These are phyloP conservation scores for Ammopiptanthus mongolicus DNA, from an alignment of 306 rosid genomes.

Conservation along the genomic window DNA sequence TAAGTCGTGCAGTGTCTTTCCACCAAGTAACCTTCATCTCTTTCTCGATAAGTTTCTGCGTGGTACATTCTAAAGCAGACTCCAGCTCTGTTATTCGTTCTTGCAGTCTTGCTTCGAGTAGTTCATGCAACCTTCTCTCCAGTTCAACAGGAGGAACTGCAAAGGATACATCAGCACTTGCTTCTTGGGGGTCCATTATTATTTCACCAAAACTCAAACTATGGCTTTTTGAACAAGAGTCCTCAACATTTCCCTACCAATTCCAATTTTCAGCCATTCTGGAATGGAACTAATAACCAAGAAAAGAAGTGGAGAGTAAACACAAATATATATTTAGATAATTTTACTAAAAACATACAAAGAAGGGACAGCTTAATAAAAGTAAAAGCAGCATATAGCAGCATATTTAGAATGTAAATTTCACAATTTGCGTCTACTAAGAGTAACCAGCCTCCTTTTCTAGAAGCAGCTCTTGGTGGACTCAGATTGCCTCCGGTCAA, in stretches of 20 bases:
- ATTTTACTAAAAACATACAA: neutral
- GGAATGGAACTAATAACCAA: conserved; percentile 14
- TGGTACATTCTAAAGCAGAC: conserved; percentile 57
- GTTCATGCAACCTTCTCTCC: conserved; percentile 75
- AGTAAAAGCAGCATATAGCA: neutral
- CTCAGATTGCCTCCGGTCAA: too few species aligned
- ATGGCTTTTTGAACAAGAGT: conserved; percentile 23
- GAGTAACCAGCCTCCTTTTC: neutral
- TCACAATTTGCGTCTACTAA: neutral
- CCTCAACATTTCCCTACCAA: conserved; percentile 41
- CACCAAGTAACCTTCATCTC: conserved; percentile 71
- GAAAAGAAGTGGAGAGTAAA: neutral
- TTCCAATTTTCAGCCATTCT: conserved; percentile 22
- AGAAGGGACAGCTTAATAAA: neutral
- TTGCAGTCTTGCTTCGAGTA: conserved; percentile 61
- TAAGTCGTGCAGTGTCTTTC: conserved; percentile 54
- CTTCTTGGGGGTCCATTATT: conserved; percentile 44
- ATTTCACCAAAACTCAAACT: conserved; percentile 43
- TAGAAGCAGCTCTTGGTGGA: conserved; percentile 1
- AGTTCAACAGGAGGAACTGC: conserved; percentile 71
- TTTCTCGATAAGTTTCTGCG: conserved; percentile 49
- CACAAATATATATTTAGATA: neutral
- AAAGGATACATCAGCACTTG: conserved; percentile 32
- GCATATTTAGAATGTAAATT: neutral
- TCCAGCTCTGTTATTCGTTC: conserved; percentile 74